phyloP scores from a whole-genome alignment of 257 asterid genomes.

The Fraxinus anomala region DNA sequence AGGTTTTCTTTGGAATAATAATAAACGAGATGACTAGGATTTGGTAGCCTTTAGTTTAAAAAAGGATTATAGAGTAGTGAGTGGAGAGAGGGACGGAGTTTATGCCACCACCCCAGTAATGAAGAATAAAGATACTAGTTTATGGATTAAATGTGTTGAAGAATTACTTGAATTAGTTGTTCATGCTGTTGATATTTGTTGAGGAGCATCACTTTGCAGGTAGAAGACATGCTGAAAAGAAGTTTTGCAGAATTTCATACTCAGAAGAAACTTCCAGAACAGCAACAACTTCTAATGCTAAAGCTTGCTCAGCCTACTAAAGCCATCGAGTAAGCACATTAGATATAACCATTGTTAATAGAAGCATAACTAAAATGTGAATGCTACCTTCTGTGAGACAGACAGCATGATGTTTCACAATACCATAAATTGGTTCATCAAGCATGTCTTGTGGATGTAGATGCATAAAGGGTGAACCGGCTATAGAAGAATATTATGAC shows the following conservation, averaged over 20 bases:
- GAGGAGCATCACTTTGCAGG: conserved; percentile 49
- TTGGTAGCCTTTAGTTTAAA: background rate
- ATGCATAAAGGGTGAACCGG: conserved; percentile 97
- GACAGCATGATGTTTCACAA: conserved; percentile 16
- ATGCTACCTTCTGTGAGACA: conserved; percentile 9
- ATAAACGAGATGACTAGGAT: background rate
- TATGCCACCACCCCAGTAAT: conserved; percentile 8
- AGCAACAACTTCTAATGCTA: conserved; percentile 74
- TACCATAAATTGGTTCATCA: conserved; percentile 7
- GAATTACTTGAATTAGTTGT: background rate
- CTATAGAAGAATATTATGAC: conserved; percentile 89
- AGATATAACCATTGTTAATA: conserved; percentile 18
- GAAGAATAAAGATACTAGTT: conserved; percentile 5
- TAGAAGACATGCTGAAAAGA: conserved; percentile 98
- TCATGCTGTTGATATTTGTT: conserved; percentile 26
- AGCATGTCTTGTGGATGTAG: conserved; percentile 44
- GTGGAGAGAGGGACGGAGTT: conserved; percentile 1
- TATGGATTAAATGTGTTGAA: background rate
- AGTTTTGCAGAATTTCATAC: conserved; percentile 99
- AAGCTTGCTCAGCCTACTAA: conserved; percentile 81
- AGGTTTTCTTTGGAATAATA: background rate
- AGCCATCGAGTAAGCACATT: conserved; percentile 72
- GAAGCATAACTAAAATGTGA: conserved; percentile 5
- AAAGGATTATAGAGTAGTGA: conserved; percentile 13
- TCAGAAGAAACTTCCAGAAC: conserved; percentile 95